phyloP scores from a whole-genome alignment of 495 filamentous ascomycete genomes.

The Corynascus novoguineensis region DNA sequence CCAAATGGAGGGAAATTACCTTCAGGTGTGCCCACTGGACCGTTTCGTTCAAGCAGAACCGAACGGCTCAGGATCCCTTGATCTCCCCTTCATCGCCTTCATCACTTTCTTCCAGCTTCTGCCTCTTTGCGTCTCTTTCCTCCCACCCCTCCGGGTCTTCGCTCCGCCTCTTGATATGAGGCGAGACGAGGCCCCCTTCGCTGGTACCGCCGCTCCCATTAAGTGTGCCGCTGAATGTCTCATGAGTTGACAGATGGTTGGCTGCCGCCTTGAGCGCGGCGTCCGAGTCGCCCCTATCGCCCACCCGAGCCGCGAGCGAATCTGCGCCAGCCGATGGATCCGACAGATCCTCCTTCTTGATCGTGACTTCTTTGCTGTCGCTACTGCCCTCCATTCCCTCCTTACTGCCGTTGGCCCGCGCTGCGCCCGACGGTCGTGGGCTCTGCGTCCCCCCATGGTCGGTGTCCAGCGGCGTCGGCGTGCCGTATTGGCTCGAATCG shows the following conservation, averaged over 20 bases:
- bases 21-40: no score
- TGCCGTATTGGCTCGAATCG: slow-evolving; percentile 23
- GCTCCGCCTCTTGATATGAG: slow-evolving; percentile 28
- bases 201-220: slow-evolving; percentile 16
- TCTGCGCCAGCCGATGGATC: slow-evolving; percentile 1
- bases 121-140: slow-evolving; percentile 21
- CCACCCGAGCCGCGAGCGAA: slow-evolving; percentile 25
- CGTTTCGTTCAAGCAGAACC: no score
- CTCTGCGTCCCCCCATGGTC: slow-evolving; percentile 30
- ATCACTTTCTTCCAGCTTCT: slow-evolving; percentile 13
- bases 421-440: slow-evolving; percentile 12
- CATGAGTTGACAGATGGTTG: slow-evolving; percentile 40
- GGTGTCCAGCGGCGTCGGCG: slow-evolving; percentile 17
- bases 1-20: not conserved
- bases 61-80: slow-evolving; percentile 7
- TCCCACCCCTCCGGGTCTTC: slow-evolving; percentile 24
- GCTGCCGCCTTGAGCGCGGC: slow-evolving; percentile 43
- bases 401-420: slow-evolving; percentile 1
- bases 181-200: slow-evolving; percentile 27
- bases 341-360: slow-evolving; percentile 14
- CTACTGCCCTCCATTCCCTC: slow-evolving; percentile 2
- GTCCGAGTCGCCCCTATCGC: slow-evolving; percentile 40
- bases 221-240: slow-evolving; percentile 17
- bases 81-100: slow-evolving; percentile 27
- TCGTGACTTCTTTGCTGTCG: slow-evolving; percentile 3